Conservation (phyloP, 2,329 filamentous ascomycete species). For the Aureobasidium mangrovei region DNA sequence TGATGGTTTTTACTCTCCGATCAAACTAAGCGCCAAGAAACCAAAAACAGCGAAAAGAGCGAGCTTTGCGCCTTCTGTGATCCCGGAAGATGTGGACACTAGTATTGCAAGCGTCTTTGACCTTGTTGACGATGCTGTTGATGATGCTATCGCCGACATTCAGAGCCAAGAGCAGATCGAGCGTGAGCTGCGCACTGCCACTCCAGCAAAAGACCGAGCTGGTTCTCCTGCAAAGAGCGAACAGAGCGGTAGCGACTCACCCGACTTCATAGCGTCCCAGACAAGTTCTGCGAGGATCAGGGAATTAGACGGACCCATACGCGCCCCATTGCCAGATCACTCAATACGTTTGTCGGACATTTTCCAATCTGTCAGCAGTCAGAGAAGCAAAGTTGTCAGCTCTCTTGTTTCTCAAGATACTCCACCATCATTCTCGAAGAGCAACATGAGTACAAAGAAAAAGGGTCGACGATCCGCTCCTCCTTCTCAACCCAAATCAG, state of each 20-base stretch:
- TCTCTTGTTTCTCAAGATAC: neutral
- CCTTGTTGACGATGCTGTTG: neutral
- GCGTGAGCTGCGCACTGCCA: neutral
- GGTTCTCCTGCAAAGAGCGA: neutral
- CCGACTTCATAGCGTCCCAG: constrained; percentile 3
- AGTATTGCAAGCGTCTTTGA: neutral
- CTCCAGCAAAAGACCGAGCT: neutral
- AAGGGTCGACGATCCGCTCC: neutral
- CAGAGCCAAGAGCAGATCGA: neutral
- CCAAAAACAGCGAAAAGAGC: neutral
- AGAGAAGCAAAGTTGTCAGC: neutral
- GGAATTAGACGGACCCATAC: neutral
- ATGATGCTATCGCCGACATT: neutral
- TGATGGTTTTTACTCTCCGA: constrained; percentile 23
- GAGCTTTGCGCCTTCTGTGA: constrained; percentile 12
- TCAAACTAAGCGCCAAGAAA: constrained; percentile 5
- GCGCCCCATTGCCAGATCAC: neutral
- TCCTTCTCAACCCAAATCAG: neutral
- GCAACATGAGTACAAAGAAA: neutral
- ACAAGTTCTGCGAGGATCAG: neutral
- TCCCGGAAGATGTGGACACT: neutral
- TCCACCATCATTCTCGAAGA: neutral
- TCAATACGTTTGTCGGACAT: neutral
- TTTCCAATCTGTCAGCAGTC: neutral
- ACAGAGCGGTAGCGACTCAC: neutral